Evolutionary conservation across 108 stramenopile genomes (phyloP).

Genomic region (Cyclotella baltica): DNA sequence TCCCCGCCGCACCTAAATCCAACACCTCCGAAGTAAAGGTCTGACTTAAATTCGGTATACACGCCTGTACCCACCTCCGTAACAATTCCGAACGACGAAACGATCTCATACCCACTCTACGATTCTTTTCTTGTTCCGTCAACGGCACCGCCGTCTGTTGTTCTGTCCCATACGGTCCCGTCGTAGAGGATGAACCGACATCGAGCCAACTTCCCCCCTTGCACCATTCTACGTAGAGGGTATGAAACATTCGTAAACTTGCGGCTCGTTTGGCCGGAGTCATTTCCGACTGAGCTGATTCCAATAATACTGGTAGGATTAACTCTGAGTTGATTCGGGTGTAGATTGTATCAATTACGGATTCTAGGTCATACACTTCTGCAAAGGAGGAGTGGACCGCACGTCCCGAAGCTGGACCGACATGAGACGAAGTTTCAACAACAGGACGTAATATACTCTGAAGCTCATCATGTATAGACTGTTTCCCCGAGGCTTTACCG

Average conservation of each 20-base stretch:
- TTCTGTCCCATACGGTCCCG: constrained; percentile 59
- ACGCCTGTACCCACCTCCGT: constrained; percentile 80
- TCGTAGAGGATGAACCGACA: constrained; percentile 26
- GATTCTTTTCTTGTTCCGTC: constrained; percentile 29
- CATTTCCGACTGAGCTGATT: constrained; percentile 80
- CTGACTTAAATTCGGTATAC: constrained; percentile 67
- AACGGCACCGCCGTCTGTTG: constrained; percentile 9
- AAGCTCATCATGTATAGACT: constrained; percentile 76
- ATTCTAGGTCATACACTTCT: constrained; percentile 57
- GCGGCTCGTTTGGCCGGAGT: constrained; percentile 77
- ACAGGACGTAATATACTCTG: constrained; percentile 73
- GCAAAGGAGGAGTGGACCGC: constrained; percentile 54
- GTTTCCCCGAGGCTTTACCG: constrained; percentile 36
- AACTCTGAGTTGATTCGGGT: constrained; percentile 75
- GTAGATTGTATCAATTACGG: constrained; percentile 78
- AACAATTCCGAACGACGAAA: constrained; percentile 73
- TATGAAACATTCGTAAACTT: constrained; percentile 74
- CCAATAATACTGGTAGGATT: constrained; percentile 76
- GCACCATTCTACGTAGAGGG: constrained; percentile 69
- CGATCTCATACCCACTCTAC: constrained; percentile 61
- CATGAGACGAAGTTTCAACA: constrained; percentile 82
- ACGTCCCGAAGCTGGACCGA: constrained; percentile 77
- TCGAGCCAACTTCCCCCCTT: constrained; percentile 84
- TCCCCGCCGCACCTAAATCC: constrained; percentile 67
- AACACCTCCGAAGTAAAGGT: constrained; percentile 67